Conservation (phyloP, 306 rosid species). For the Cucurbita pepo region DNA sequence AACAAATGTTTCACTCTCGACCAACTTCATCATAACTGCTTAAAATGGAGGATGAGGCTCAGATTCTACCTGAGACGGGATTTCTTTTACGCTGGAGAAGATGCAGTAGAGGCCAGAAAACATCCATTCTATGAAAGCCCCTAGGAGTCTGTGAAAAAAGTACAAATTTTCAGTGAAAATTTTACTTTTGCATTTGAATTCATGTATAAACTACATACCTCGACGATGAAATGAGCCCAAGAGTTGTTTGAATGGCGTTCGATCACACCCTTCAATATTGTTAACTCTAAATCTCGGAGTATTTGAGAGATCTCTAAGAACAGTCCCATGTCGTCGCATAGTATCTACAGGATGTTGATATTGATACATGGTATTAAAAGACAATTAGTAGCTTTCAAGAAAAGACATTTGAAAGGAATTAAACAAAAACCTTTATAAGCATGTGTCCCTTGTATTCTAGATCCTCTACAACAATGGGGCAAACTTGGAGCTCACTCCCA, state of each 20-base stretch:
- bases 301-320: slow-evolving; percentile 75
- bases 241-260: slow-evolving; percentile 29
- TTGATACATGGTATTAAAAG: neutral
- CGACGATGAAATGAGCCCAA: slow-evolving; percentile 70
- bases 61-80: slow-evolving; percentile 21
- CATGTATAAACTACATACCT: slow-evolving; percentile 27
- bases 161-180: neutral
- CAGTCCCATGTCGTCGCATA: slow-evolving; percentile 53
- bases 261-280: slow-evolving; percentile 56
- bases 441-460: slow-evolving; percentile 59
- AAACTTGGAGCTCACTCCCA: slow-evolving; percentile 31
- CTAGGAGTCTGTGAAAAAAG: slow-evolving; percentile 34
- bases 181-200: neutral
- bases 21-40: neutral
- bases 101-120: slow-evolving; percentile 73
- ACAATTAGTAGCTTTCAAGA: neutral
- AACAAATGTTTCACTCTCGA: neutral
- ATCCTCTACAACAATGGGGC: slow-evolving; percentile 81
- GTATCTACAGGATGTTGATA: slow-evolving; percentile 13
- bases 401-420: neutral
- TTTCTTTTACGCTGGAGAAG: slow-evolving; percentile 51
- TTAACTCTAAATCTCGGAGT: slow-evolving; percentile 37
- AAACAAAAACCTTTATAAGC: slow-evolving; percentile 50
- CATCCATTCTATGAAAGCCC: slow-evolving; percentile 80
- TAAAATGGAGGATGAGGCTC: slow-evolving; percentile 5